Percentiles rank a stretch among this genome's conserved stretches.
phyloP scores from a whole-genome alignment of 1,284 basidiomycete species.

The Exobasidium cylindrosporum region DNA sequence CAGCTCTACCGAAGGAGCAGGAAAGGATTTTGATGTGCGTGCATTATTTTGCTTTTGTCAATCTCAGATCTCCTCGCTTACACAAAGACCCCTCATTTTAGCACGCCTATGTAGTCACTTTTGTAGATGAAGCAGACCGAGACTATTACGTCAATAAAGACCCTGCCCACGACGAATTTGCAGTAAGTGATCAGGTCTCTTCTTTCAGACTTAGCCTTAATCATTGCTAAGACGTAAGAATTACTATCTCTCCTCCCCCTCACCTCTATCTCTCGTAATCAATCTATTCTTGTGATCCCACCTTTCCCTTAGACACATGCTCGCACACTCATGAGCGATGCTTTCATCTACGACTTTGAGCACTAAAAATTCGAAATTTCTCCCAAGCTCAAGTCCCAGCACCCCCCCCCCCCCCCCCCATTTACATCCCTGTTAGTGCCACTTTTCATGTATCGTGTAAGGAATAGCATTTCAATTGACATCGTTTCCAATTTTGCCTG shows the following conservation, averaged over 20 bases:
- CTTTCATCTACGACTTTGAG: conserved; percentile 36
- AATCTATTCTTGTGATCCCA: background rate
- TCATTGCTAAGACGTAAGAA: conserved; percentile 25
- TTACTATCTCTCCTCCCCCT: background rate
- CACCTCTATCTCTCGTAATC: background rate
- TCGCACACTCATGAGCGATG: conserved; percentile 23
- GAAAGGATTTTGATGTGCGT: conserved; percentile 28
- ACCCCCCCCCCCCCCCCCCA: too few species aligned
- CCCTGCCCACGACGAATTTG: conserved; percentile 28
- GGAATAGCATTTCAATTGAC: background rate
- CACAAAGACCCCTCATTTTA: too few species aligned
- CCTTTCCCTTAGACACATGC: conserved; percentile 15
- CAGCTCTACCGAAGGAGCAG: conserved; percentile 25
- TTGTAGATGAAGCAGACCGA: conserved; percentile 23
- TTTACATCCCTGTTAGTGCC: too few species aligned
- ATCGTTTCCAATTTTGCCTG: background rate
- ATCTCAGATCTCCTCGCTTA: too few species aligned
- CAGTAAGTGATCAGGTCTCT: conserved; percentile 24
- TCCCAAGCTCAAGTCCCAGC: too few species aligned
- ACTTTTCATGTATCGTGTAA: too few species aligned
- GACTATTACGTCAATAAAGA: conserved; percentile 32
- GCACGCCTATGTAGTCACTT: conserved; percentile 28
- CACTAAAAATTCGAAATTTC: conserved; percentile 1
- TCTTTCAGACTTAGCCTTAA: conserved; percentile 27
- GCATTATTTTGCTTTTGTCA: background rate